These are phyloP conservation scores for Cladosporium sp. DNA, from an alignment of 2,329 filamentous ascomycete genomes.

Conservation along the genomic window DNA sequence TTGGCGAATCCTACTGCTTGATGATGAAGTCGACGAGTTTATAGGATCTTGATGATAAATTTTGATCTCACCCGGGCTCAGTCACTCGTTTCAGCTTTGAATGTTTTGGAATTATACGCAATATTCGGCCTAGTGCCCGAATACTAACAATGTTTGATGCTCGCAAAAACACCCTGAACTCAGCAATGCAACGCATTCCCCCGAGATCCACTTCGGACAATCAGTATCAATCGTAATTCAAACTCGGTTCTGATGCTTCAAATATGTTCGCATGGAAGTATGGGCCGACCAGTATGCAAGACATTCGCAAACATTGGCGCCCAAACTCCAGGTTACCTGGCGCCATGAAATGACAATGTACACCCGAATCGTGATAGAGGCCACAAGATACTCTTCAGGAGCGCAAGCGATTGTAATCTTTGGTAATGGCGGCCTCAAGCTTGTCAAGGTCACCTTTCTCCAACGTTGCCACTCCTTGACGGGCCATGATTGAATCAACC, in stretches of 20 bases:
- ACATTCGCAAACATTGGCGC: too few species aligned
- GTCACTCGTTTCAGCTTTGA: neutral
- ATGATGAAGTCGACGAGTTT: neutral
- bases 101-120: neutral
- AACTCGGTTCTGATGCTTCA: too few species aligned
- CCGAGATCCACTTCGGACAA: too few species aligned
- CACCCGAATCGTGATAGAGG: too few species aligned
- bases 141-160: neutral
- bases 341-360: too few species aligned
- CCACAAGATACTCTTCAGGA: too few species aligned
- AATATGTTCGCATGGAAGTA: too few species aligned
- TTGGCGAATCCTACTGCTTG: constrained; percentile 19
- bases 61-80: neutral
- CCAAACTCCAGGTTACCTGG: too few species aligned
- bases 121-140: neutral
- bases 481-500: neutral
- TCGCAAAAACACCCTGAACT: neutral
- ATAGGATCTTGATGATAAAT: neutral
- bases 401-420: neutral
- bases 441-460: neutral
- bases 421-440: neutral
- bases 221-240: too few species aligned
- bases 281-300: too few species aligned
- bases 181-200: neutral
- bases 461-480: neutral